These are phyloP conservation scores for Racocetra persica DNA, from an alignment of 371 early-diverging fungal genomes.

Conservation along the genomic window DNA sequence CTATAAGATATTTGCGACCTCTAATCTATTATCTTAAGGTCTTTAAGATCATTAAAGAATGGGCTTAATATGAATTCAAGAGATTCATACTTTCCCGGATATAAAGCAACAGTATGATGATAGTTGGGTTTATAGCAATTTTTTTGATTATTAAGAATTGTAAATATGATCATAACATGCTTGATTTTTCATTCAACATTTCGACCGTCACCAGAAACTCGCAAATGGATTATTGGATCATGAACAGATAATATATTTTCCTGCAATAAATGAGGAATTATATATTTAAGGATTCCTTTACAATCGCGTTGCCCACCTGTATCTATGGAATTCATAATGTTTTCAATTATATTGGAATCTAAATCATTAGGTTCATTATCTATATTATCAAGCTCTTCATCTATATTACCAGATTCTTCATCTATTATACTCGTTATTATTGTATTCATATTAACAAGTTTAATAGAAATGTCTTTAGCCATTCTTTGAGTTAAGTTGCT, in stretches of 20 bases:
- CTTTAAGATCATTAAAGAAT: conserved; percentile 5
- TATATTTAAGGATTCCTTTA: background rate
- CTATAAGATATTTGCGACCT: too few species aligned
- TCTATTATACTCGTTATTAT: background rate
- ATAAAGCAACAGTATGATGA: conserved; percentile 6
- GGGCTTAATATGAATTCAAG: background rate
- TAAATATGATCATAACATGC: background rate
- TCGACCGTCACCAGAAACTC: background rate
- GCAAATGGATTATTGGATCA: background rate
- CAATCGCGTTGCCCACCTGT: background rate
- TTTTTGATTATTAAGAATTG: background rate
- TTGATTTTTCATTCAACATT: background rate
- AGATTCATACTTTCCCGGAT: conserved; percentile 13
- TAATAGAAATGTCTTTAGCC: background rate
- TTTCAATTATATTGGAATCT: background rate
- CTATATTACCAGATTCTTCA: background rate
- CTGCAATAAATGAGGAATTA: background rate
- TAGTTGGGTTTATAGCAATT: background rate
- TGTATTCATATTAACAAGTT: background rate
- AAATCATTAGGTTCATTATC: background rate
- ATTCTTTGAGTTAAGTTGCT: background rate
- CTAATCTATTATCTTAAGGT: background rate
- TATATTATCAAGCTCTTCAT: background rate
- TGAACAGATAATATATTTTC: background rate
- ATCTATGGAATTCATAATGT: background rate